Percentiles rank a stretch among this genome's conserved stretches.
phyloP scores from a whole-genome alignment of 352 stramenopile species.

The Phytophthora uliginosa region DNA sequence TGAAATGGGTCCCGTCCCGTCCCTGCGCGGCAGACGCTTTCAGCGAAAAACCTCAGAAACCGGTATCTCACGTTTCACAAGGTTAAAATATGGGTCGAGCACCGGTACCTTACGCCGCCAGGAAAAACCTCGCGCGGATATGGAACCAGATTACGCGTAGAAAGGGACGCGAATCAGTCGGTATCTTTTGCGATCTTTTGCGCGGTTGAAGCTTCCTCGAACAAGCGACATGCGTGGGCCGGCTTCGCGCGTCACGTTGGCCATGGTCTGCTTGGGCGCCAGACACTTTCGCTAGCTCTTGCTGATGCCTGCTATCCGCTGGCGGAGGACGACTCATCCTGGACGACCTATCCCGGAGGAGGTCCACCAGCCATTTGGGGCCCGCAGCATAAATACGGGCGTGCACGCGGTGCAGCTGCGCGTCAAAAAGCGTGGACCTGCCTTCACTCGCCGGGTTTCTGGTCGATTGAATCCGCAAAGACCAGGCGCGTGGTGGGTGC shows the following conservation, averaged over 20 bases:
- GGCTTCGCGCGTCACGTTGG: not conserved
- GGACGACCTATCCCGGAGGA: not conserved
- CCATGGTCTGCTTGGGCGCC: not conserved
- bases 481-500: conserved; percentile 12
- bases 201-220: not conserved
- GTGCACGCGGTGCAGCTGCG: conserved; percentile 23
- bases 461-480: conserved; percentile 21
- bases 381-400: conserved; percentile 28
- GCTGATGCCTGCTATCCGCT: not conserved
- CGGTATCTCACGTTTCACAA: not conserved
- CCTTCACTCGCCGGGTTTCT: conserved; percentile 8
- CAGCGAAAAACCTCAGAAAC: not conserved
- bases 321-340: not conserved
- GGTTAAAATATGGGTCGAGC: not conserved
- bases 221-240: conserved; percentile 1
- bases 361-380: conserved; percentile 16
- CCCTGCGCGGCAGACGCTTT: not conserved
- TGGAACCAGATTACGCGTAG: not conserved
- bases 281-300: not conserved
- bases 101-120: not conserved
- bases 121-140: not conserved
- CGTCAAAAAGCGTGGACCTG: conserved; percentile 12
- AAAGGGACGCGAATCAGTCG: not conserved
- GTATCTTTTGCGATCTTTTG: conserved; percentile 4
- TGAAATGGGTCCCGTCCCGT: not conserved